Evolutionary conservation across 345 rosid species (phyloP).

Genomic region (Eucalyptus tenuipes): DNA sequence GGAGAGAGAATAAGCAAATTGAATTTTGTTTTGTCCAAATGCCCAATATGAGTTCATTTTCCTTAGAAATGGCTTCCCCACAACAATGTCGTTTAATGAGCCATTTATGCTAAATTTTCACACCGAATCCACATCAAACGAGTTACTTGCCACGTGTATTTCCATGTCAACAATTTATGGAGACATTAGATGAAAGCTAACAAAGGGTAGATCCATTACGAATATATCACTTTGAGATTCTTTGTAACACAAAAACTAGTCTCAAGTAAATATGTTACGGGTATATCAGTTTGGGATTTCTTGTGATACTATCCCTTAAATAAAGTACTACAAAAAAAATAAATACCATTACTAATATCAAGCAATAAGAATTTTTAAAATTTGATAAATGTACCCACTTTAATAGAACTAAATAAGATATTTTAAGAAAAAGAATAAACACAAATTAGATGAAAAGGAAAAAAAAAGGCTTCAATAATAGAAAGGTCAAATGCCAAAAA

Average conservation of each 20-base stretch:
- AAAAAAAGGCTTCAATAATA: neutral
- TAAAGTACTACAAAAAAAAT: neutral
- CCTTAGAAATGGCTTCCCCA: neutral
- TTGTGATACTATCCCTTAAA: fast-evolving
- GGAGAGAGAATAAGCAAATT: neutral
- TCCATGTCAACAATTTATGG: neutral
- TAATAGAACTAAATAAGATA: neutral
- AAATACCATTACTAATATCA: neutral
- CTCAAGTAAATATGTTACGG: fast-evolving
- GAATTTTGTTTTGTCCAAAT: neutral
- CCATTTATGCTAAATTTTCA: neutral
- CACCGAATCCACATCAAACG: neutral
- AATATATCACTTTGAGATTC: neutral
- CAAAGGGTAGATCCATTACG: fast-evolving
- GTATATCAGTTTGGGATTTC: fast-evolving
- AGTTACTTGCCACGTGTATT: neutral
- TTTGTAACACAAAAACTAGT: neutral
- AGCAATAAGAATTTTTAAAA: neutral
- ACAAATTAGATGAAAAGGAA: neutral
- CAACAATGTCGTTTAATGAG: neutral
- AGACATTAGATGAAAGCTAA: neutral
- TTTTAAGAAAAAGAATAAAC: neutral
- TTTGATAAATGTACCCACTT: neutral
- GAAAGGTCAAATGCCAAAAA: neutral
- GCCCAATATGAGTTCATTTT: neutral